phyloP scores from a whole-genome alignment of 176 grass and related monocot species.

The Triticum dicoccoides region DNA sequence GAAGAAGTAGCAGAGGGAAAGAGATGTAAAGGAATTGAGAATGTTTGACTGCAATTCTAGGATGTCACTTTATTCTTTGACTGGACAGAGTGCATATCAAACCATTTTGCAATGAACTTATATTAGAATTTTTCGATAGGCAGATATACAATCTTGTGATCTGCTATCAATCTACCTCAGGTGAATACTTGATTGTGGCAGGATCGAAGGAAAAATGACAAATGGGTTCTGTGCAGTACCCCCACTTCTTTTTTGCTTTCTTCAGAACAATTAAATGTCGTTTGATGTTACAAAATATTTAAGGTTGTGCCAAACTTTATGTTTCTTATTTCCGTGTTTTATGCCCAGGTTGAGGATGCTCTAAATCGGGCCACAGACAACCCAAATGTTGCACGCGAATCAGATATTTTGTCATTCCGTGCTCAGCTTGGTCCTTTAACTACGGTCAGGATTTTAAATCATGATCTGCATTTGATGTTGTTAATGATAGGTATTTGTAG shows the following conservation, averaged over 20 bases:
- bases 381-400: conserved; percentile 46
- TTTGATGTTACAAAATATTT: conserved; percentile 20
- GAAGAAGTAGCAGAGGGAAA: neutral
- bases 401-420: conserved; percentile 75
- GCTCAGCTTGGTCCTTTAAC: conserved; percentile 78
- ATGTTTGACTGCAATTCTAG: conserved; percentile 3
- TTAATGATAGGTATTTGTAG: conserved; percentile 7
- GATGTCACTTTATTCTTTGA: neutral
- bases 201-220: neutral
- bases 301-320: conserved; percentile 6
- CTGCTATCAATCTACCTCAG: neutral
- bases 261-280: neutral
- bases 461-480: conserved; percentile 25
- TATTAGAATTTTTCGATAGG: neutral
- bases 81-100: neutral
- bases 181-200: conserved; percentile 17
- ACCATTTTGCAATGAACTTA: neutral
- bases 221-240: conserved; percentile 5
- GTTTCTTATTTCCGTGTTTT: conserved; percentile 16
- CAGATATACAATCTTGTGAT: conserved; percentile 7
- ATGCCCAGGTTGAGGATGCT: conserved; percentile 64
- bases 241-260: neutral
- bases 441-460: conserved; percentile 46
- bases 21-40: neutral
- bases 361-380: conserved; percentile 57